Base-by-base conservation (phyloP, 768 basidiomycete genomes). In the Mycena floridula region DNA sequence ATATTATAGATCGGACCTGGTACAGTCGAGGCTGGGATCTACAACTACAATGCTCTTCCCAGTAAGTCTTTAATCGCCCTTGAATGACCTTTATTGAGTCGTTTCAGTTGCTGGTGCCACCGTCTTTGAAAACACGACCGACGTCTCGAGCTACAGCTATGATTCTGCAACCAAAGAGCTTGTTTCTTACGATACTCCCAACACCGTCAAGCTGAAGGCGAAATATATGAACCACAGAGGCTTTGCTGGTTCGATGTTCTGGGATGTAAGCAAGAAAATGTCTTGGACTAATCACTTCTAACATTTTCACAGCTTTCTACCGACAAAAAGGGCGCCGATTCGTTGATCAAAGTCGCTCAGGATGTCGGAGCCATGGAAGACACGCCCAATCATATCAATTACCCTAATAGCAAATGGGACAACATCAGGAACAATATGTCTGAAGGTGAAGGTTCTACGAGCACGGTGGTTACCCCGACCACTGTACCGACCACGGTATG, bases 71-170 rank as follows among this genome's bases (percentile, higher is more conserved):
- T 20, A 7, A 21, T 37, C 11, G 18, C 39, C n/a, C n/a, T n/a
- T n/a, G n/a, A n/a, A n/a, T n/a, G n/a, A 21, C 25, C 39, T 27
- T 36, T 23, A 16, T 16, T 41, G 15, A 30, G 46, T 22, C 24
- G 39, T 18, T 7, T 7, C 24, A 66, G 67, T 79, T 21, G 66
- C 75, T 20, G 77, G 76, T 15, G 75, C 81, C 5, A 59, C 72
- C 43, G 76, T 88, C 32, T 74, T 69, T 55, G 79, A 88, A 58
- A 85, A 90, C 57, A 63, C 69, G 3, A 74, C 70, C 5, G 78
- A 85, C 45, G 77, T 88, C n/a, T 72, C 84, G 9, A 82, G 81
- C 51, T 89, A 89, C 61, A 83, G 83, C 12, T 90, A 89, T 61
- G n/a, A n/a, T n/a, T 57, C 77, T 4, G 50, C 64, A 13, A 83